Percentiles rank a stretch among this genome's conserved stretches.
These are phyloP conservation scores for Brasilioporus rufonigricans DNA, from an alignment of 768 basidiomycete species.

Conservation along the genomic window DNA sequence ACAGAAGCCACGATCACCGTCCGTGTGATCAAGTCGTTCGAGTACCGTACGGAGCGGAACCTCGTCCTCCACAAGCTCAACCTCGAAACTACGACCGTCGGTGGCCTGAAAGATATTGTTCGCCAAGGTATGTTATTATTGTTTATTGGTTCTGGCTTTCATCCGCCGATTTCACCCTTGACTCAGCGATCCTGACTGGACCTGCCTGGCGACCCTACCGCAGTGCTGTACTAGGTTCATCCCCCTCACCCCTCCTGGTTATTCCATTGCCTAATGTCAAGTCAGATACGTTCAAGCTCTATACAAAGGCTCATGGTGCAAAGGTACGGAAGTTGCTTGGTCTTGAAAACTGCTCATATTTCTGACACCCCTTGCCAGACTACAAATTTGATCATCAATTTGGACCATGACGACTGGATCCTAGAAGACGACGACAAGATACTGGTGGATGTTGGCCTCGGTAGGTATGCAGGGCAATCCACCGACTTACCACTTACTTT, in stretches of 20 bases:
- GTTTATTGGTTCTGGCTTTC: background rate
- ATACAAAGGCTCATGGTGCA: constrained; percentile 90
- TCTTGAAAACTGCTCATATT: background rate
- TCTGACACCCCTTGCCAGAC: constrained; percentile 50
- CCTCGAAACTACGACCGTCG: constrained; percentile 76
- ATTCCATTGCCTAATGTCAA: constrained; percentile 3
- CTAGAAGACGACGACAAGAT: constrained; percentile 61
- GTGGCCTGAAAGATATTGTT: constrained; percentile 69
- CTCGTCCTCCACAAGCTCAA: constrained; percentile 83
- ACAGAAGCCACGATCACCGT: constrained; percentile 85
- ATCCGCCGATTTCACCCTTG: constrained; percentile 7
- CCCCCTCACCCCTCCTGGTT: background rate
- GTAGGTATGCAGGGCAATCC: constrained; percentile 45
- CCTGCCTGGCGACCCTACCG: constrained; percentile 90
- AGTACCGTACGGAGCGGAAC: constrained; percentile 84
- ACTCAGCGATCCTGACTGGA: constrained; percentile 65
- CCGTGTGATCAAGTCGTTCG: constrained; percentile 93
- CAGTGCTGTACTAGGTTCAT: constrained; percentile 61
- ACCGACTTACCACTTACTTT: background rate
- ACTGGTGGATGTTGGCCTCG: constrained; percentile 72
- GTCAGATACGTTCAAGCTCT: constrained; percentile 90
- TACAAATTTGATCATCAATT: constrained; percentile 95
- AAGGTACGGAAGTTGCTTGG: constrained; percentile 52
- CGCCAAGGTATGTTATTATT: constrained; percentile 51
- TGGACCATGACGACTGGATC: constrained; percentile 95